Percentiles rank a stretch among this genome's conserved stretches.
Evolutionary conservation across 2,329 filamentous ascomycete species (phyloP).

Genomic region (Nigrograna mackinnonii): DNA sequence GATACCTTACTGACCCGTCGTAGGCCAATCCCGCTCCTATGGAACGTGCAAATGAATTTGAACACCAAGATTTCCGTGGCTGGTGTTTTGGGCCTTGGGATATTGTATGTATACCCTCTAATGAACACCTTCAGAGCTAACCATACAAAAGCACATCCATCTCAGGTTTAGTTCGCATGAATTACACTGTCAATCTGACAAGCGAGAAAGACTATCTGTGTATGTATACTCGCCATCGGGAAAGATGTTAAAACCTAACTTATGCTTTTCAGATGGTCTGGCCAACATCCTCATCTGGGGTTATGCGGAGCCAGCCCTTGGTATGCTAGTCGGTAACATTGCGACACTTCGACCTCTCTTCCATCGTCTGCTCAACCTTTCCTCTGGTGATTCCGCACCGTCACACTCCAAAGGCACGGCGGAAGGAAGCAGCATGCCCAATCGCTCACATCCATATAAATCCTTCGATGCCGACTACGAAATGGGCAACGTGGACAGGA

Average conservation of each 20-base stretch:
- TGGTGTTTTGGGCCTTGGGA: slow-evolving; percentile 21
- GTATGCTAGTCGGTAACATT: slow-evolving; percentile 38
- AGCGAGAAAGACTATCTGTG: slow-evolving; percentile 33
- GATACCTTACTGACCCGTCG: slow-evolving; percentile 8
- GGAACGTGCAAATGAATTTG: slow-evolving; percentile 27
- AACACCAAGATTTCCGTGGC: slow-evolving; percentile 28
- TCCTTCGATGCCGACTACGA: slow-evolving; percentile 10
- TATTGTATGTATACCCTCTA: too few species aligned
- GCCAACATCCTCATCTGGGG: slow-evolving; percentile 42
- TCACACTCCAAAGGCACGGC: slow-evolving; percentile 4
- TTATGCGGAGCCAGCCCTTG: slow-evolving; percentile 40
- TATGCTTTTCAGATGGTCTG: slow-evolving; percentile 29
- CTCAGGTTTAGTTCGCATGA: slow-evolving; percentile 36
- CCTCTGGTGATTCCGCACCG: slow-evolving; percentile 6
- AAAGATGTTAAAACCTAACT: too few species aligned
- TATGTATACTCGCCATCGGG: too few species aligned
- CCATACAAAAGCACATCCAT: slow-evolving; percentile 22
- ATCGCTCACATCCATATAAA: slow-evolving; percentile 9
- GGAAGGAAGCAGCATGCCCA: neutral
- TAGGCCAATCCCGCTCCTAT: slow-evolving; percentile 24
- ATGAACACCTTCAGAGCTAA: neutral
- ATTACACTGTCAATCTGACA: slow-evolving; percentile 40
- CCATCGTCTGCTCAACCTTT: slow-evolving; percentile 22
- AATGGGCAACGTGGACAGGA: slow-evolving; percentile 5
- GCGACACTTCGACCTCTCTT: slow-evolving; percentile 39